Evolutionary conservation across 371 early-diverging fungal species (phyloP).

Genomic region (Cokeromyces recurvatus): DNA sequence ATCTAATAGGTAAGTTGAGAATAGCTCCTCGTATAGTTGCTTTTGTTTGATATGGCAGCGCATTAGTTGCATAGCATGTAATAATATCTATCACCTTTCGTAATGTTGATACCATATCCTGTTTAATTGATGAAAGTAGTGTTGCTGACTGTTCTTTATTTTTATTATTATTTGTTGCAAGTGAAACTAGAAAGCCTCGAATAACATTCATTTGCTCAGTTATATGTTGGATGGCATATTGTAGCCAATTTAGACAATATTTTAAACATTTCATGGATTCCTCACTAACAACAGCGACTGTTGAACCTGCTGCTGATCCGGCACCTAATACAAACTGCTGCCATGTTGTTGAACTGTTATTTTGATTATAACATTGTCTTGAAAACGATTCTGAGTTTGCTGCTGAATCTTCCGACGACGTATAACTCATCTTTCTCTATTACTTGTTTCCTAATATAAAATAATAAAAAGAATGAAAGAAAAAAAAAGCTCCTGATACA

Average conservation of each 20-base stretch:
- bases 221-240: slow-evolving; percentile 78
- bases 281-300: slow-evolving; percentile 69
- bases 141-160: not conserved
- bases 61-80: slow-evolving; percentile 77
- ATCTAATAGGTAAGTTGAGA: slow-evolving; percentile 74
- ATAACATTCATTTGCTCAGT: slow-evolving; percentile 70
- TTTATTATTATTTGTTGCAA: slow-evolving; percentile 31
- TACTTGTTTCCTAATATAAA: too few relatives aligned
- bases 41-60: slow-evolving; percentile 80
- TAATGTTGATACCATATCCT: slow-evolving; percentile 80
- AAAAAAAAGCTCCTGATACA: too few relatives aligned
- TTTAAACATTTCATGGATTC: slow-evolving; percentile 71
- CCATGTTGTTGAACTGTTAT: slow-evolving; percentile 39
- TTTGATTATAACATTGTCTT: too few relatives aligned
- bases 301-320: slow-evolving; percentile 59
- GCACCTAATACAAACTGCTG: slow-evolving; percentile 68
- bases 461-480: too few relatives aligned
- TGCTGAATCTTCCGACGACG: too few relatives aligned
- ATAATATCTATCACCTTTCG: slow-evolving; percentile 83
- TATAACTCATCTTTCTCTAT: too few relatives aligned
- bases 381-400: too few relatives aligned
- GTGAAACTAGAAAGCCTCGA: slow-evolving; percentile 55
- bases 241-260: slow-evolving; percentile 80
- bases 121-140: slow-evolving; percentile 41
- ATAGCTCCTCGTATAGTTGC: slow-evolving; percentile 78